These are phyloP conservation scores for Astrothelium subdiscretum DNA, from an alignment of 495 filamentous ascomycete species.

Conservation along the genomic window DNA sequence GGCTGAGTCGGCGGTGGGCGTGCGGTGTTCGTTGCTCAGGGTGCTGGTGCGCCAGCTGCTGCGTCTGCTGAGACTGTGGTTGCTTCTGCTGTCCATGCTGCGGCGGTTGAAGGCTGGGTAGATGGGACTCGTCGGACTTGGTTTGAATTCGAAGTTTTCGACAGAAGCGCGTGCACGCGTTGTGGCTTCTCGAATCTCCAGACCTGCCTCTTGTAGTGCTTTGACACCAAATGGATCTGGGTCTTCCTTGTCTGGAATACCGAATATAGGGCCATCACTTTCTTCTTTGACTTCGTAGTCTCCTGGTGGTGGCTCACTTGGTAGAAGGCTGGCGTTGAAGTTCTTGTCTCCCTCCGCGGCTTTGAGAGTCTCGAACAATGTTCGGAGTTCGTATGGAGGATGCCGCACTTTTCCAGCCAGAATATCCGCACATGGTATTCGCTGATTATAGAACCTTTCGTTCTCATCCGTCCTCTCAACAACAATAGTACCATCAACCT, in stretches of 20 bases:
- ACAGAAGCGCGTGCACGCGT: slow-evolving; percentile 54
- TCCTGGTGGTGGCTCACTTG: slow-evolving; percentile 56
- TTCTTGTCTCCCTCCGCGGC: slow-evolving; percentile 69
- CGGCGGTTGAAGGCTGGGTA: slow-evolving; percentile 54
- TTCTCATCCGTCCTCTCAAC: slow-evolving; percentile 84
- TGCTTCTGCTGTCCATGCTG: slow-evolving; percentile 43
- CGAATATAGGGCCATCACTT: slow-evolving; percentile 43
- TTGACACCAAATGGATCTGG: slow-evolving; percentile 85
- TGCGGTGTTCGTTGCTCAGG: slow-evolving; percentile 15
- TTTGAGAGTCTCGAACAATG: slow-evolving; percentile 68
- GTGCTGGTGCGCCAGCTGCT: slow-evolving; percentile 30
- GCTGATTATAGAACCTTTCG: slow-evolving; percentile 69
- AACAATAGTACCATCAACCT: slow-evolving; percentile 72
- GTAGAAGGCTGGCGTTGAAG: slow-evolving; percentile 48
- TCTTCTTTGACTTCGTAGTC: slow-evolving; percentile 51
- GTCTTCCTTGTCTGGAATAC: slow-evolving; percentile 63
- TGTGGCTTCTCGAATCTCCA: slow-evolving; percentile 79
- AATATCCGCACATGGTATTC: slow-evolving; percentile 66
- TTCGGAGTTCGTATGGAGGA: slow-evolving; percentile 48
- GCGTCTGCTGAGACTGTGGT: slow-evolving; percentile 13
- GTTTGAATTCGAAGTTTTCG: slow-evolving; percentile 70
- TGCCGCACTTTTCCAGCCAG: slow-evolving; percentile 65
- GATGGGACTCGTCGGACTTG: slow-evolving; percentile 64
- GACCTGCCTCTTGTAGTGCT: slow-evolving; percentile 69
- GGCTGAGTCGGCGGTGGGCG: slow-evolving; percentile 1